Base-by-base conservation (phyloP, 768 basidiomycete species). In the Holtermannia corniformis region DNA sequence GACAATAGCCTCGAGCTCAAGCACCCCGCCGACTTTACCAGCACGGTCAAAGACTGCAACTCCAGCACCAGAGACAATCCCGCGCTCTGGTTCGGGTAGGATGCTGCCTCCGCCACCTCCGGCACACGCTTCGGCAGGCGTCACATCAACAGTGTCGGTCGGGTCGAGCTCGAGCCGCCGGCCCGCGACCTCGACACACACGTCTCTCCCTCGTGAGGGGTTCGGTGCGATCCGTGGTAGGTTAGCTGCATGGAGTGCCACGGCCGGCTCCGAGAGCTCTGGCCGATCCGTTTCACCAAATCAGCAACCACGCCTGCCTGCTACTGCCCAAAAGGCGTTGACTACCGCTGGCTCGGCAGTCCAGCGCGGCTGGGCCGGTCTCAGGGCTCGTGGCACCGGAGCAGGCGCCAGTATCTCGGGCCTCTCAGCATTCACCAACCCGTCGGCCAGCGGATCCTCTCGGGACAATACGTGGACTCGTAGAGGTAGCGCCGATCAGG, bases 321-420 rank as follows among this genome's bases (percentile, higher is more conserved):
- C 52, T 19, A 59, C 61, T 2, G 63, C 66, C 14, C 64, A 65
- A 32, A 45, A 55, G 26, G 58, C 65, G 12, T 37, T 68, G 1
- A 63, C 62, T 4, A 61, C 55, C 42, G 66, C 66, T 37, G 64
- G 64, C 4, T 65, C 63, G 28, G 66, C 64, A 4, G 66, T 68
- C 10, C 58, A 60, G 53, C 64, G 65, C 49, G 61, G 63, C 23
- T 68, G 66, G 66, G 63, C 63, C 3, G 66, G 66, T 7, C 37
- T 68, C 14, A 28, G 66, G 16, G 57, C 63, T 12, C 41, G 63
- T 28, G 63, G 66, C 10, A 60, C 63, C 13, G 62, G 60, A 12
- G 66, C 63, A 19, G 58, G 58, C 51, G 61, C 65, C 0, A 60
- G 58, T 42, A 49, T 10, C 27, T 47, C 12, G 42, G 47, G 10